These are phyloP conservation scores for Phytophthora idaei DNA, from an alignment of 352 stramenopile species.

Conservation along the genomic window DNA sequence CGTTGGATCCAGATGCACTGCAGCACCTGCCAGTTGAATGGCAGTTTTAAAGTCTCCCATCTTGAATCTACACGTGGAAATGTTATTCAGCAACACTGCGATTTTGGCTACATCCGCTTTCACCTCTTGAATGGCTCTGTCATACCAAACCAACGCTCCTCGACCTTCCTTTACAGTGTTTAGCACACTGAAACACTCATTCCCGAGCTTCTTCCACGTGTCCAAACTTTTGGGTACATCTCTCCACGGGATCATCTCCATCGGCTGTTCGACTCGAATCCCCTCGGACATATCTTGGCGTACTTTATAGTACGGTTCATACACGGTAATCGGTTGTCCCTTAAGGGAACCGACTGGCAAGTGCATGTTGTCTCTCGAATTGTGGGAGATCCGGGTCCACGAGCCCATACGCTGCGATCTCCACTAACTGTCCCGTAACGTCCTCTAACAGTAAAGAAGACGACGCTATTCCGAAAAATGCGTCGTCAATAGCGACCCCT, in stretches of 20 bases:
- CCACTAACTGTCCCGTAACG: slow-evolving; percentile 3
- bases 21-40: too few relatives aligned
- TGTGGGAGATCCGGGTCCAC: slow-evolving; percentile 4
- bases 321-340: slow-evolving; percentile 20
- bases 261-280: slow-evolving; percentile 26
- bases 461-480: background rate
- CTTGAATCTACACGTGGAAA: too few relatives aligned
- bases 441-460: background rate
- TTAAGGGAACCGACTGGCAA: slow-evolving; percentile 22
- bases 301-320: slow-evolving; percentile 35
- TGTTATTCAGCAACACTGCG: too few relatives aligned
- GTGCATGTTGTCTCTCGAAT: slow-evolving; percentile 11
- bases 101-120: too few relatives aligned
- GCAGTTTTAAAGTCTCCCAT: too few relatives aligned
- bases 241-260: slow-evolving; percentile 22
- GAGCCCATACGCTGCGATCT: slow-evolving; percentile 27
- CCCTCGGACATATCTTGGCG: slow-evolving; percentile 26
- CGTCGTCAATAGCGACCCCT: background rate
- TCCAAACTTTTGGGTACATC: slow-evolving; percentile 18
- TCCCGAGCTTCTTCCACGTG: slow-evolving; percentile 29
- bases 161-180: slow-evolving; percentile 10
- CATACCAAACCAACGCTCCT: background rate
- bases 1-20: too few relatives aligned
- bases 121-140: too few relatives aligned
- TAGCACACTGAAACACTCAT: slow-evolving; percentile 18